phyloP scores from a whole-genome alignment of 2,329 filamentous ascomycete genomes.

The Tolypocladium inflatum region DNA sequence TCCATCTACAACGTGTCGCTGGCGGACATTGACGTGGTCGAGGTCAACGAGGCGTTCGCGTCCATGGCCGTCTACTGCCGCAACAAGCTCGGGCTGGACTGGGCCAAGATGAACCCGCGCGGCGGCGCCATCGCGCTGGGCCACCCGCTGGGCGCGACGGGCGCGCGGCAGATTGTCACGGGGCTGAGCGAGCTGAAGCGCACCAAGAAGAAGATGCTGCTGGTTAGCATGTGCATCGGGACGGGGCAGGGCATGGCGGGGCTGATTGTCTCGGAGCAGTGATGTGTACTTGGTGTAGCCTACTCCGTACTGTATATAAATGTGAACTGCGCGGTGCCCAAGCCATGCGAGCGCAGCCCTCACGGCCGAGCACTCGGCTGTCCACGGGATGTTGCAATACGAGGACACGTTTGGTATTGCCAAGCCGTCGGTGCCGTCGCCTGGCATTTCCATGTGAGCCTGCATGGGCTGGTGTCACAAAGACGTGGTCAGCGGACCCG shows the following conservation, averaged over 20 bases:
- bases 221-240: conserved; percentile 85
- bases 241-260: conserved; percentile 62
- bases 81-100: conserved; percentile 60
- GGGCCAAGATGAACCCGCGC: conserved; percentile 69
- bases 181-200: conserved; percentile 76
- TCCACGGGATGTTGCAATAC: neutral
- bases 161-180: conserved; percentile 76
- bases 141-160: conserved; percentile 73
- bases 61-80: conserved; percentile 96
- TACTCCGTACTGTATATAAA: neutral
- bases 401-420: neutral
- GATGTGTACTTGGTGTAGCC: neutral
- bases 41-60: conserved; percentile 96
- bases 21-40: conserved; percentile 78
- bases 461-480: neutral
- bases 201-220: conserved; percentile 78
- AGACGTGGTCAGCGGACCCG: neutral
- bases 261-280: conserved; percentile 50
- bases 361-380: neutral
- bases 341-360: neutral
- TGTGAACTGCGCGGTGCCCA: neutral
- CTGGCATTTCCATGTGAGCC: neutral
- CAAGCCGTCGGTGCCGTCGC: neutral
- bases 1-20: conserved; percentile 67
- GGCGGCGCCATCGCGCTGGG: conserved; percentile 78